phyloP scores from a whole-genome alignment of 768 basidiomycete species.

The Leccinum arenicola region DNA sequence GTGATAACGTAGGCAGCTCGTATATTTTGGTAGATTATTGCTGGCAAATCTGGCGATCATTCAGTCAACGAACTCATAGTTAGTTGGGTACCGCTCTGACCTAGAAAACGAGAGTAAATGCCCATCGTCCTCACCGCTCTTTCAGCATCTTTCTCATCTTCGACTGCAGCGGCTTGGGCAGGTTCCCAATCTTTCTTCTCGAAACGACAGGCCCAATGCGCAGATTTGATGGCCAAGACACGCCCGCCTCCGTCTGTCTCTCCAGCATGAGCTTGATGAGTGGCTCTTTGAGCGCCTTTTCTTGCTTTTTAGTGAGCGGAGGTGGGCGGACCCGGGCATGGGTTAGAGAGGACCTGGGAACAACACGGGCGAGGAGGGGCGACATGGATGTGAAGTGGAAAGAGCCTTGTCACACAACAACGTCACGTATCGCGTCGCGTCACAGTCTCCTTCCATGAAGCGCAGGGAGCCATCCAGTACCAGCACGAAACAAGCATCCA shows the following conservation, averaged over 20 bases:
- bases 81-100: constrained; percentile 1
- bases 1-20: not conserved
- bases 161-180: constrained; percentile 36
- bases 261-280: constrained; percentile 43
- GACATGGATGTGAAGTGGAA: constrained; percentile 6
- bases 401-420: not conserved
- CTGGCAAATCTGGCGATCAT: not conserved
- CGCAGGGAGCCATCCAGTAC: constrained; percentile 8
- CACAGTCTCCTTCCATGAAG: constrained; percentile 14
- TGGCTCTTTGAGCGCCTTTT: constrained; percentile 29
- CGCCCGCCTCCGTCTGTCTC: constrained; percentile 37
- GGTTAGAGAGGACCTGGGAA: constrained; percentile 35
- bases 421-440: constrained; percentile 21
- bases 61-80: not conserved
- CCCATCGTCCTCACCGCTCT: constrained; percentile 24
- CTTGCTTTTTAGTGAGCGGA: constrained; percentile 32
- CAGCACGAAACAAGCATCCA: not conserved
- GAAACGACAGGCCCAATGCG: constrained; percentile 47
- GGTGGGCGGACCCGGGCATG: constrained; percentile 23
- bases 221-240: constrained; percentile 46
- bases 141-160: constrained; percentile 41
- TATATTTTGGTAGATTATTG: not conserved
- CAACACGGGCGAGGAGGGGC: constrained; percentile 32
- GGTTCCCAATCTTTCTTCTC: constrained; percentile 38
- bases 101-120: not conserved